phyloP scores from a whole-genome alignment of 2,329 filamentous ascomycete genomes.

The Claviceps quebecensis region DNA sequence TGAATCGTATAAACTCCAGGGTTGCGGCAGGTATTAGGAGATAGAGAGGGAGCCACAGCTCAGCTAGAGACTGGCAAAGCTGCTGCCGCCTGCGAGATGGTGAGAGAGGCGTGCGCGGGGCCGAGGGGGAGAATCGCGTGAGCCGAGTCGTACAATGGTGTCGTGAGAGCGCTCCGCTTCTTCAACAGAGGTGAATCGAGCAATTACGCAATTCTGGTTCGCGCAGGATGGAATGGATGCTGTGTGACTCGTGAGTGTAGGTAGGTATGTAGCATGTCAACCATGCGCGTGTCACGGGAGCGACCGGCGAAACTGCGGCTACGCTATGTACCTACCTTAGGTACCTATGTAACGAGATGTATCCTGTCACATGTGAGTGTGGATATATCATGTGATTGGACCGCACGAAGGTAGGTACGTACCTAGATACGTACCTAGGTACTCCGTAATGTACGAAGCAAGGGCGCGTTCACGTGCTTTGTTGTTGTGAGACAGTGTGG shows the following conservation, averaged over 20 bases:
- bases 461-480: conserved; percentile 1
- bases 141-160: not conserved
- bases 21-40: not conserved
- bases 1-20: not conserved
- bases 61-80: not conserved
- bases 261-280: no score
- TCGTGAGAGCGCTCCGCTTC: conserved; percentile 2
- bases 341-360: no score
- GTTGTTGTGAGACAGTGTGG: no score
- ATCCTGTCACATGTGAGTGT: no score
- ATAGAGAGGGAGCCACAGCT: not conserved
- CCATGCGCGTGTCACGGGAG: no score
- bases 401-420: no score
- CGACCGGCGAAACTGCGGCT: no score
- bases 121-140: not conserved
- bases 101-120: not conserved
- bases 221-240: no score
- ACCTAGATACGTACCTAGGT: no score
- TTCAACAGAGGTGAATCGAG: not conserved
- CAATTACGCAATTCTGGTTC: no score
- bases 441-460: not conserved
- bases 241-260: no score
- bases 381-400: not conserved
- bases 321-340: no score
- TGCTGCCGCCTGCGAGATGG: not conserved